Base-by-base conservation (phyloP, 257 asterid genomes). In the Knoxia roxburghii region DNA sequence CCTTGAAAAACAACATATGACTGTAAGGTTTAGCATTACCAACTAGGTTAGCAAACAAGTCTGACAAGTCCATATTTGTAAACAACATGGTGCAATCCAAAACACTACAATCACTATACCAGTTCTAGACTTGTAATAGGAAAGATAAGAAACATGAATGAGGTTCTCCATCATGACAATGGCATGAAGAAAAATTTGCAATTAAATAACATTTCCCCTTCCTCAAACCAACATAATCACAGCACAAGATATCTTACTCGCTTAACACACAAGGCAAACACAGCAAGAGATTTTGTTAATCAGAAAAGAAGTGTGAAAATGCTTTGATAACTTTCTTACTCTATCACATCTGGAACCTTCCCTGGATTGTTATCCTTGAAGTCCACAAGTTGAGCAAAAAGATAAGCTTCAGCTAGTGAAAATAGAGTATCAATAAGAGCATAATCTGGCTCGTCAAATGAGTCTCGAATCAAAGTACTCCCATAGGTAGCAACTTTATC, bases 371-470 rank as follows among this genome's bases (percentile, higher is more conserved):
- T 83, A 80, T 94, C 99, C 86, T 84, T 90, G 81, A 83, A 90
- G 83, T 88, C 96, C 74, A 94, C 96, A 58, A 90, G 96, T 78
- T 94, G 99, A 43, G 98, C 98, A 81, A 94, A 90, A 64, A 90
- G 81, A 77, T 94, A 94, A 51, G 96, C 95, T 83, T 89, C 99
- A 63, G 96, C 97, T 61, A 94, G 92, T 63, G 95, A 88, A 83
- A 94, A 94, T 48, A 94, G 96, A 48, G 99, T 94, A 76, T 94
- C 99, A 62, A 90, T 87, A 65, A 90, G 88, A 64, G 95, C 96
- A 80, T 90, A 94, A 65, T 87, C 96, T 63, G 97, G 99, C 73
- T 87, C 96, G 75, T 90, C 96, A 81, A 90, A 90, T 63, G 99
- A 73, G 64, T 94, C 92, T 39, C 95, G 92, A 54, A 79, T 79